Evolutionary conservation across 2,329 filamentous ascomycete genomes (phyloP).

Genomic region (Basipetospora chlamydospora): DNA sequence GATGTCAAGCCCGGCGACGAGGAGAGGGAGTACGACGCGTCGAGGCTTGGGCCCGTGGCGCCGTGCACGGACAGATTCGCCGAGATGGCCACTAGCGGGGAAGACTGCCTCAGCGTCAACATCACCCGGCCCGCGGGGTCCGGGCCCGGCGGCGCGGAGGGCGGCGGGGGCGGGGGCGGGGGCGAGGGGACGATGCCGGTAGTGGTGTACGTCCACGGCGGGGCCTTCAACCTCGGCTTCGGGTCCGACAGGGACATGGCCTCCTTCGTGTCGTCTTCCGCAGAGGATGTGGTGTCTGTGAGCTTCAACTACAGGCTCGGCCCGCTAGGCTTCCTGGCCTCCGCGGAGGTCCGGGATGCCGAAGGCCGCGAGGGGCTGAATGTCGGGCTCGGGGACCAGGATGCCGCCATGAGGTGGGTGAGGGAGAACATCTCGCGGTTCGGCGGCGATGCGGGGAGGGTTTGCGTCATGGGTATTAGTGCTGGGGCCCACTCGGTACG

Average conservation of each 20-base stretch:
- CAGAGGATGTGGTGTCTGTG: conserved; percentile 37
- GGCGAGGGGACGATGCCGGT: conserved; percentile 23
- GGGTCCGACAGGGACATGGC: conserved; percentile 43
- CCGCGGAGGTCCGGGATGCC: conserved; percentile 28
- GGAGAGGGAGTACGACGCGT: conserved; percentile 16
- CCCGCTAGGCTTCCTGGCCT: conserved; percentile 54
- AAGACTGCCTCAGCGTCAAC: conserved; percentile 40
- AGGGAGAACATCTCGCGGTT: conserved; percentile 42
- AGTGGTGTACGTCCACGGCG: conserved; percentile 48
- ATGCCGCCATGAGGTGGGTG: conserved; percentile 44
- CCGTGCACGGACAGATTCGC: conserved; percentile 14
- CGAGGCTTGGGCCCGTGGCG: conserved; percentile 23
- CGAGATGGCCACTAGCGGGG: conserved; percentile 19
- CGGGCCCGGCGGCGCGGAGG: conserved; percentile 10
- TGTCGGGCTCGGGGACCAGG: conserved; percentile 49
- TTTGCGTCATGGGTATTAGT: conserved; percentile 47
- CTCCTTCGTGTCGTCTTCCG: conserved; percentile 43
- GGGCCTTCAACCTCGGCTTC: conserved; percentile 42
- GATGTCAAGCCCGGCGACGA: conserved; percentile 6
- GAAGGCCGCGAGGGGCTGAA: conserved; percentile 32
- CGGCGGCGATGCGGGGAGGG: conserved; percentile 41
- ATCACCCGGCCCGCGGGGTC: conserved; percentile 25
- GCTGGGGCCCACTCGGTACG: conserved; percentile 47
- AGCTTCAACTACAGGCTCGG: conserved; percentile 51
- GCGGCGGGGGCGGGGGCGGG: conserved; percentile 5